Percentiles rank a stretch among this genome's conserved stretches.
Conservation (phyloP, 2,329 filamentous ascomycete genomes). For the Lecanicillium sp. region DNA sequence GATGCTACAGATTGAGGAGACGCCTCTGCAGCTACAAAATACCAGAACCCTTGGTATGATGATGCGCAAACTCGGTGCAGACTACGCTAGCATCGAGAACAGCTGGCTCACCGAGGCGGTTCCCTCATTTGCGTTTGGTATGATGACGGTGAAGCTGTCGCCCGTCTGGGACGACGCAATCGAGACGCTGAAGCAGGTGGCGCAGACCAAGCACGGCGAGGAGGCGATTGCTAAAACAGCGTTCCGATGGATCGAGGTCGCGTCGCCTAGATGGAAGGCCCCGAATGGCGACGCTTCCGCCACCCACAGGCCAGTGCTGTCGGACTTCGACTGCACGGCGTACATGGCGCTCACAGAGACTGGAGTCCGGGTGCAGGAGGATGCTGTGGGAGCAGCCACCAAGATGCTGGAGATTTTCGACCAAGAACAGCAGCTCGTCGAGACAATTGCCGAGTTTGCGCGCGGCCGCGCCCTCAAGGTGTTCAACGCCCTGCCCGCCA, state of each 20-base stretch:
- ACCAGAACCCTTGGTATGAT: slow-evolving; percentile 76
- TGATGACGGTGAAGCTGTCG: slow-evolving; percentile 78
- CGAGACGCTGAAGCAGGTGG: slow-evolving; percentile 68
- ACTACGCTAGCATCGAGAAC: slow-evolving; percentile 54
- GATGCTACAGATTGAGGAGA: slow-evolving; percentile 76
- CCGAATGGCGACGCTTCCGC: slow-evolving; percentile 30
- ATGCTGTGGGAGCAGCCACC: slow-evolving; percentile 47
- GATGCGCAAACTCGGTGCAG: slow-evolving; percentile 66
- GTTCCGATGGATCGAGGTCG: slow-evolving; percentile 67
- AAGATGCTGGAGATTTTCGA: slow-evolving; percentile 60
- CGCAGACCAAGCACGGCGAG: slow-evolving; percentile 65
- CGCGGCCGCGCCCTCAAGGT: slow-evolving; percentile 76
- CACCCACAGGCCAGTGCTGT: slow-evolving; percentile 39
- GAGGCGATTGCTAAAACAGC: slow-evolving; percentile 64
- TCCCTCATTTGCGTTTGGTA: slow-evolving; percentile 78
- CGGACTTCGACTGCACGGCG: slow-evolving; percentile 83
- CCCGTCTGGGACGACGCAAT: slow-evolving; percentile 84
- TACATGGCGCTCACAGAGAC: slow-evolving; percentile 52
- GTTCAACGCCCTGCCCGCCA: slow-evolving; percentile 62
- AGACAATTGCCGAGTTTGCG: slow-evolving; percentile 48
- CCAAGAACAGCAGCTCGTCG: slow-evolving; percentile 50
- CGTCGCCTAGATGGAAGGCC: slow-evolving; percentile 49
- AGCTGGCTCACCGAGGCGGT: slow-evolving; percentile 67
- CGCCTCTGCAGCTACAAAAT: slow-evolving; percentile 64
- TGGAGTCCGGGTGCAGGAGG: slow-evolving; percentile 45